phyloP scores from a whole-genome alignment of 495 filamentous ascomycete genomes.

The Podospora pseudocomata region DNA sequence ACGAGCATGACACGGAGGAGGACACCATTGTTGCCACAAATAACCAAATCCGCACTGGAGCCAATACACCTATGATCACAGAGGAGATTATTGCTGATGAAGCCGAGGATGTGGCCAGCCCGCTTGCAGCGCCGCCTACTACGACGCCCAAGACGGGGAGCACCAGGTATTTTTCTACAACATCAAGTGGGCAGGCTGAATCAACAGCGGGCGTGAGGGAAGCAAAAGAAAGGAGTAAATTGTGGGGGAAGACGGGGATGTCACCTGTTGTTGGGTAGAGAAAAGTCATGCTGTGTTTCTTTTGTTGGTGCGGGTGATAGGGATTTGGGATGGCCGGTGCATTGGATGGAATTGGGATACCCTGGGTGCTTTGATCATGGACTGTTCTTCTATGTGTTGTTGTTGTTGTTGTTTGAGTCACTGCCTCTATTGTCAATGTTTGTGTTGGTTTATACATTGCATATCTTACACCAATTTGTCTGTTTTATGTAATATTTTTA shows the following conservation, averaged over 20 bases:
- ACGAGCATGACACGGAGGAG: conserved; percentile 14
- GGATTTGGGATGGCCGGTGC: neutral
- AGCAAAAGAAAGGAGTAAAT: conserved; percentile 5
- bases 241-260: conserved; percentile 17
- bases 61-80: conserved; percentile 1
- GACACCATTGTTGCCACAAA: conserved; percentile 12
- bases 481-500: neutral
- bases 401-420: neutral
- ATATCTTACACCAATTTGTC: neutral
- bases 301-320: neutral
- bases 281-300: neutral
- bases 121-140: conserved; percentile 21
- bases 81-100: neutral
- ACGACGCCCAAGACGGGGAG: neutral
- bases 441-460: neutral
- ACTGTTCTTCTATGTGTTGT: neutral
- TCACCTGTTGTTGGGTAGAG: conserved; percentile 12
- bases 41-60: neutral
- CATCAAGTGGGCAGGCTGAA: neutral
- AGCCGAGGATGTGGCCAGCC: conserved; percentile 27
- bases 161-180: neutral
- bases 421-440: neutral
- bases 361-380: neutral
- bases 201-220: neutral
- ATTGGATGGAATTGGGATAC: neutral